Evolutionary conservation across 129 eudicot genomes (phyloP), one percentile per base, ranked within the genome.

Genomic region (Cynara cardunculus): DNA sequence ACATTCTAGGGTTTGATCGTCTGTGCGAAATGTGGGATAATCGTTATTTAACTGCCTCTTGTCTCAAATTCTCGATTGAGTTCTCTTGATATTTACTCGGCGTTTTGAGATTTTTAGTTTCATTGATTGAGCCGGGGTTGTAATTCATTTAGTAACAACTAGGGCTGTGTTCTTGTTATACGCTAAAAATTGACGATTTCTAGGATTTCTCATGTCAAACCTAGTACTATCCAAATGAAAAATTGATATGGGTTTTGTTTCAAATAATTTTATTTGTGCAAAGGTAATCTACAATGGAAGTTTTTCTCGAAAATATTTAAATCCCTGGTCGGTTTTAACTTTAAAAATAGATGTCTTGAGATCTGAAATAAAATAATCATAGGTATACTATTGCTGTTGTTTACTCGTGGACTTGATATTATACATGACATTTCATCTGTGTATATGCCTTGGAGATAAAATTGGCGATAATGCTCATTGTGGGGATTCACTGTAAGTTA

Each of bases 1-100:
- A 74, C 19, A 70, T 62, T 25, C 46, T 82, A 82, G 81, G 85
- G 72, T 82, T 75, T 67, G 62, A 70, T 82, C 76, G 44, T 75
- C 62, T 53, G 64, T 22, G 16, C 14, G 31, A 76, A 76, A 69
- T 76, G 49, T n/a, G 22, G 35, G 31, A 75, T 30, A 18, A 24
- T 75, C 10, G 4, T 31, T 68, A 75, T 56, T 76, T 25, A 34
- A 37, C 61, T 64, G 72, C 34, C 59, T 70, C 22, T n/a, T 22
- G 24, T 65, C 3, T 75, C 30, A 39, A 82, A 68, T 75, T 65
- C n/a, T 82, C 25, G 61, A 82, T 75, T 75, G 46, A 82, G 27
- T 37, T 73, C 46, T 72, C 30, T 21, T 13, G 75, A 68, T 39
- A 21, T 1, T 78, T 2, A 9, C 14, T 39, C 26, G 25, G 72